Evolutionary conservation across 1,284 basidiomycete species (phyloP).

Genomic region (Rhodotorula sp.): DNA sequence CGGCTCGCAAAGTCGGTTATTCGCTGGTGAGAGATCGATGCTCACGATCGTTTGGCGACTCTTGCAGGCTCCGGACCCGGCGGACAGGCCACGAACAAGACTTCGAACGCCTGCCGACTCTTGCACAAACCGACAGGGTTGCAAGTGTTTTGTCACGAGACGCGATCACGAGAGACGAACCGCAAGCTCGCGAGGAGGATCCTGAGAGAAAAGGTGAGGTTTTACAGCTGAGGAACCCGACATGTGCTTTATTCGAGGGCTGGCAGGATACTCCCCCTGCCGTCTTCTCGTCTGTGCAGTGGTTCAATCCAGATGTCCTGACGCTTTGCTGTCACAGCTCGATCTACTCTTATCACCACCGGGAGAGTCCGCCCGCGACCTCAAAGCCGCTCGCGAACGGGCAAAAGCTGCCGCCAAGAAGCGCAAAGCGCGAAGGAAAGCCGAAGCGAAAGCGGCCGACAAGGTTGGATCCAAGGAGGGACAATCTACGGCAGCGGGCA

Average conservation of each 20-base stretch:
- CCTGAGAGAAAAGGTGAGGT: slow-evolving; percentile 45
- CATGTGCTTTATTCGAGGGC: too few relatives aligned
- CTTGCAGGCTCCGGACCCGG: slow-evolving; percentile 51
- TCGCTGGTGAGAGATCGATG: too few relatives aligned
- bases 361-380: slow-evolving; percentile 47
- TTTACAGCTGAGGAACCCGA: too few relatives aligned
- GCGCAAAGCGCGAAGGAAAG: slow-evolving; percentile 50
- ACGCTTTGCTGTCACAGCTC: too few relatives aligned
- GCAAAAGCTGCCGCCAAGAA: slow-evolving; percentile 49
- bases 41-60: too few relatives aligned
- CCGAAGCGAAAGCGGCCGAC: slow-evolving; percentile 38
- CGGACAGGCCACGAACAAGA: slow-evolving; percentile 54
- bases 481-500: slow-evolving; percentile 11
- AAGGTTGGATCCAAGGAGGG: slow-evolving; percentile 2
- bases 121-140: slow-evolving; percentile 53
- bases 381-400: slow-evolving; percentile 50
- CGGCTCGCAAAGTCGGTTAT: too few relatives aligned
- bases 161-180: slow-evolving; percentile 52
- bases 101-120: slow-evolving; percentile 51
- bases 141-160: slow-evolving; percentile 53
- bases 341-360: slow-evolving; percentile 39
- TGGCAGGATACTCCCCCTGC: too few relatives aligned
- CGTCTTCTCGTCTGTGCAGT: too few relatives aligned
- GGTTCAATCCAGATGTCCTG: too few relatives aligned
- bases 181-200: slow-evolving; percentile 51